A percentile compares a stretch with the other conserved stretches of the same genome.
These are phyloP conservation scores for Penicillium simplicissimum DNA, from an alignment of 495 filamentous ascomycete species.

Conservation along the genomic window DNA sequence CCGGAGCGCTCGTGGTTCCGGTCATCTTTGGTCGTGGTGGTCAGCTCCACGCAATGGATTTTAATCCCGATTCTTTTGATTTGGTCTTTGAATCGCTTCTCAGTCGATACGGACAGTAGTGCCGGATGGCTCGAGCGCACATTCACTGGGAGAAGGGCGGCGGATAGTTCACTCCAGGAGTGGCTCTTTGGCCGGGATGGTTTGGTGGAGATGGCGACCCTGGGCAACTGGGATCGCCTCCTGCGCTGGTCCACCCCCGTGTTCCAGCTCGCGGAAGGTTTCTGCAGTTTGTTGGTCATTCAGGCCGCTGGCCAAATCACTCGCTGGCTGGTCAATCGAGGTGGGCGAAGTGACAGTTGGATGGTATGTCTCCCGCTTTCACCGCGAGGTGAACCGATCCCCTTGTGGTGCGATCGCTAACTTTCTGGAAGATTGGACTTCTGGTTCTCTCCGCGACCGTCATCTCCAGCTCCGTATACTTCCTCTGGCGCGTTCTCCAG, in stretches of 20 bases:
- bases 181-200: conserved; percentile 86
- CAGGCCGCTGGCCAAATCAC: conserved; percentile 93
- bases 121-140: conserved; percentile 78
- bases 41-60: conserved; percentile 77
- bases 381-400: not conserved
- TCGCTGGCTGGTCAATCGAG: conserved; percentile 88
- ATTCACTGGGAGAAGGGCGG: conserved; percentile 66
- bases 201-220: conserved; percentile 70
- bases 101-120: conserved; percentile 73
- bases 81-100: conserved; percentile 92
- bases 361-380: conserved; percentile 64
- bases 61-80: conserved; percentile 83
- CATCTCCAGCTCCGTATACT: conserved; percentile 92
- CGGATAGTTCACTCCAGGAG: conserved; percentile 64
- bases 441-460: conserved; percentile 84
- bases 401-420: conserved; percentile 18
- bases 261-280: conserved; percentile 93
- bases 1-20: conserved; percentile 77
- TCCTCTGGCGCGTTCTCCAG: conserved; percentile 89
- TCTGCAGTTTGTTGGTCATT: conserved; percentile 94
- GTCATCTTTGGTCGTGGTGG: conserved; percentile 59
- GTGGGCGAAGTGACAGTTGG: conserved; percentile 91
- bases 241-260: conserved; percentile 92
- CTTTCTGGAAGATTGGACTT: conserved; percentile 69
- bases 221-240: conserved; percentile 87